A percentile compares a stretch with the other conserved stretches of the same genome.
These are phyloP conservation scores for Stagonosporopsis vannaccii DNA, from an alignment of 2,329 filamentous ascomycete genomes.

Conservation along the genomic window DNA sequence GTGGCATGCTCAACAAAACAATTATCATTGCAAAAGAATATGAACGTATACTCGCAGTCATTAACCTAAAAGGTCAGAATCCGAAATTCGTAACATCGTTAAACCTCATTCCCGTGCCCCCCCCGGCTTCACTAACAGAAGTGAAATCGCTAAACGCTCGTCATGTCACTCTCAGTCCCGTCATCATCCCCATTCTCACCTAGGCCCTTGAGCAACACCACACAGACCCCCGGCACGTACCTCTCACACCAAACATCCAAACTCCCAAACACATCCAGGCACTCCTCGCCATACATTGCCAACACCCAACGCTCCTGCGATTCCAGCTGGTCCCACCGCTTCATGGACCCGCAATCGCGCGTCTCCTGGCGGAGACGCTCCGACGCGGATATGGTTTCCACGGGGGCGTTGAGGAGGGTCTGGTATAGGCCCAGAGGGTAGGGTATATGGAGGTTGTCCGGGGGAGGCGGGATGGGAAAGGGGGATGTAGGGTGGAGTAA, in stretches of 20 bases:
- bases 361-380: slow-evolving; percentile 22
- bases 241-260: slow-evolving; percentile 35
- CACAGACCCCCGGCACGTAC: slow-evolving; percentile 39
- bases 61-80: too few relatives aligned
- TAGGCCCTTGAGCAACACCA: slow-evolving; percentile 30
- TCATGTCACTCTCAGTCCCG: slow-evolving; percentile 5
- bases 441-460: background rate
- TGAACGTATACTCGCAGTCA: too few relatives aligned
- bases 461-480: background rate
- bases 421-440: slow-evolving; percentile 19
- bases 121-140: background rate
- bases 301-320: slow-evolving; percentile 37
- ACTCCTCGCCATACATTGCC: slow-evolving; percentile 40
- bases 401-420: slow-evolving; percentile 20
- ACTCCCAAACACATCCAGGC: slow-evolving; percentile 36
- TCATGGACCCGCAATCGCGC: slow-evolving; percentile 12
- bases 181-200: slow-evolving; percentile 21
- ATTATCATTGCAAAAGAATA: too few relatives aligned
- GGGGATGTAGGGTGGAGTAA: too few relatives aligned
- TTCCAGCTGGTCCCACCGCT: slow-evolving; percentile 19
- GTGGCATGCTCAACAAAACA: too few relatives aligned
- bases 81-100: too few relatives aligned
- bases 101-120: too few relatives aligned
- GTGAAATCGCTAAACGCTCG: background rate
- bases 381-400: slow-evolving; percentile 9